phyloP scores from a whole-genome alignment of 768 basidiomycete genomes.

The Leccinum disarticulatum region DNA sequence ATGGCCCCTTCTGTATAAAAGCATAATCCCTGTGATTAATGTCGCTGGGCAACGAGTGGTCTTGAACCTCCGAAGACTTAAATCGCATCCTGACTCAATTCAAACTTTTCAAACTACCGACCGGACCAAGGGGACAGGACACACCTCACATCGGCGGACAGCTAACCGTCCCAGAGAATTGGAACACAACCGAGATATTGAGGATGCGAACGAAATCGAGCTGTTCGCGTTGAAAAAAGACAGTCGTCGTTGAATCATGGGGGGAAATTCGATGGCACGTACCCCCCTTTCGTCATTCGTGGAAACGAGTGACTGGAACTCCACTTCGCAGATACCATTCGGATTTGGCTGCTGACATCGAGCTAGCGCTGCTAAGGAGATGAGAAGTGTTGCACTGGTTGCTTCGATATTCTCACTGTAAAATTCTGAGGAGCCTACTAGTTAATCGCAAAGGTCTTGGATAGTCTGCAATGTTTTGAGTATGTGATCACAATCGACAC shows the following conservation, averaged over 20 bases:
- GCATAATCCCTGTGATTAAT: constrained; percentile 7
- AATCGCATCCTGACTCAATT: background rate
- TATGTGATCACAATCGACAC: background rate
- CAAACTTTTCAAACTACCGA: background rate
- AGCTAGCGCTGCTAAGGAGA: too few relatives aligned
- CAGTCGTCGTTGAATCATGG: background rate
- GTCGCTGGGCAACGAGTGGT: constrained; percentile 19
- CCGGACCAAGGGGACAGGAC: background rate
- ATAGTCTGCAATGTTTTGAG: background rate
- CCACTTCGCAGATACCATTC: too few relatives aligned
- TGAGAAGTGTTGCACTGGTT: background rate
- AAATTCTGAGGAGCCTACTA: background rate
- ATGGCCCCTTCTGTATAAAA: background rate
- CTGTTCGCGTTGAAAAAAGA: background rate
- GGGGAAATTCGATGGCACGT: background rate
- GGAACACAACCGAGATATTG: background rate
- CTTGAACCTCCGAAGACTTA: constrained; percentile 14
- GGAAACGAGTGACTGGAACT: background rate
- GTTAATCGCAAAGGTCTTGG: background rate
- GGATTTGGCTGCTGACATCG: too few relatives aligned
- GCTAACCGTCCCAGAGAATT: background rate
- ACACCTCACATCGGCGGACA: background rate
- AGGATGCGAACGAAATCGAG: background rate
- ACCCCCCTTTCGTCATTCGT: background rate
- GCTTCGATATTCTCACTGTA: background rate